phyloP scores from a whole-genome alignment of 768 basidiomycete species.

The Pulveroboletus sp. region DNA sequence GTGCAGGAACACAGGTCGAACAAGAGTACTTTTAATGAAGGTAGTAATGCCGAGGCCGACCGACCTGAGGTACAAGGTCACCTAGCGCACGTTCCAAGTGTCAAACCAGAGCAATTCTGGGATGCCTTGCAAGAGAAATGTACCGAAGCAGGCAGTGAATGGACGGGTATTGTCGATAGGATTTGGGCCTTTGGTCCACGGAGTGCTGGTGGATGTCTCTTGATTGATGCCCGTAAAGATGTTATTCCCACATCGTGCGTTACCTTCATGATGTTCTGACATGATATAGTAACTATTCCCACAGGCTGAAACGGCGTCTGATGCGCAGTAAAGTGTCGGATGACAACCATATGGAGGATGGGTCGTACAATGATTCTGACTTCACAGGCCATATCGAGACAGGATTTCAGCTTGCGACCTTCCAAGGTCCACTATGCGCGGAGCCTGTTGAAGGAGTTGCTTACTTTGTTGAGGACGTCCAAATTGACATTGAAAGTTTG shows the following conservation, averaged over 20 bases:
- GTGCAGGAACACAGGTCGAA: slow-evolving; percentile 47
- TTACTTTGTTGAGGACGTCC: slow-evolving; percentile 81
- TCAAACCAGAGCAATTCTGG: slow-evolving; percentile 83
- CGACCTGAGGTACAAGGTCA: slow-evolving; percentile 52
- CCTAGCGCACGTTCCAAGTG: slow-evolving; percentile 56
- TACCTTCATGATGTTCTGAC: slow-evolving; percentile 6
- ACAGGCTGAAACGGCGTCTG: slow-evolving; percentile 53
- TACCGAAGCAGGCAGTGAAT: slow-evolving; percentile 68
- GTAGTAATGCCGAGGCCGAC: slow-evolving; percentile 30
- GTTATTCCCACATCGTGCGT: slow-evolving; percentile 55
- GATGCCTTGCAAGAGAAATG: slow-evolving; percentile 59
- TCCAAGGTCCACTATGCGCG: slow-evolving; percentile 92
- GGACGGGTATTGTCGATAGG: slow-evolving; percentile 65
- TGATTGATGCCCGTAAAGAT: slow-evolving; percentile 69
- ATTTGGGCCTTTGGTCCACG: slow-evolving; percentile 95
- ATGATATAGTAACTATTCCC: slow-evolving; percentile 6
- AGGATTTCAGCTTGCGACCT: slow-evolving; percentile 92
- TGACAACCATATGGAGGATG: slow-evolving; percentile 31
- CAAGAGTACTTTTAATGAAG: slow-evolving; percentile 21
- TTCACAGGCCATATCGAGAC: slow-evolving; percentile 86
- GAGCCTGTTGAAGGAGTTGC: slow-evolving; percentile 94
- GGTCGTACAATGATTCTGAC: slow-evolving; percentile 40
- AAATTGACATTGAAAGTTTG: slow-evolving; percentile 56
- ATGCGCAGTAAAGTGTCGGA: slow-evolving; percentile 35
- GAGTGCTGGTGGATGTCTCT: slow-evolving; percentile 77